These are phyloP conservation scores for Saccharomyces jurei DNA, from an alignment of 805 yeast genomes.

Conservation along the genomic window DNA sequence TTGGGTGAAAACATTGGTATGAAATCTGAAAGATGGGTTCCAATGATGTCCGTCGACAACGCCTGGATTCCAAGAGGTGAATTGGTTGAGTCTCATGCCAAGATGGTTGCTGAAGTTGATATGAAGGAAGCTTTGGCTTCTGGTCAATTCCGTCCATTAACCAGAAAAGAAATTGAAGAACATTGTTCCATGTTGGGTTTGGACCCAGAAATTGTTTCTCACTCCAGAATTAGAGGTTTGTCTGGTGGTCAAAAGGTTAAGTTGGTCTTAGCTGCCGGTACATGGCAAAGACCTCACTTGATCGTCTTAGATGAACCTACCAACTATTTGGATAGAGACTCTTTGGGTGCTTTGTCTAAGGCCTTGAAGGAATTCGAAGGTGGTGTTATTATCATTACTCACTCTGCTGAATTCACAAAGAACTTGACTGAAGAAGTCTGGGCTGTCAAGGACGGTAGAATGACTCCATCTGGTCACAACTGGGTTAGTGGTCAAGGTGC, in stretches of 20 bases:
- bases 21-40: conserved; percentile 99
- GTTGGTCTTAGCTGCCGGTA: conserved; percentile 98
- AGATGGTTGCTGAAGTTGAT: conserved; percentile 99
- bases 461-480: conserved; percentile 99
- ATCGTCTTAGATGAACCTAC: conserved; percentile 99
- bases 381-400: conserved; percentile 99
- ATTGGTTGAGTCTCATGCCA: conserved; percentile 92
- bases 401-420: conserved; percentile 99
- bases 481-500: conserved; percentile 99
- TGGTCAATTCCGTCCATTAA: conserved; percentile 99
- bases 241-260: conserved; percentile 99
- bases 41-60: conserved; percentile 99
- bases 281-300: conserved; percentile 99
- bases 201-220: conserved; percentile 98
- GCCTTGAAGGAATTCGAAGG: conserved; percentile 98
- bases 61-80: conserved; percentile 99
- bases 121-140: conserved; percentile 99
- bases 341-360: conserved; percentile 98
- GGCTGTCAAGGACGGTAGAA: conserved; percentile 96
- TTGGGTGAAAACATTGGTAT: conserved; percentile 98
- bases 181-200: conserved; percentile 98
- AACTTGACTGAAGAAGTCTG: conserved; percentile 99
- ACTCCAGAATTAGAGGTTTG: conserved; percentile 99
- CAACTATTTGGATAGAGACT: conserved; percentile 97
- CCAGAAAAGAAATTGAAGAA: conserved; percentile 99